Percentiles rank a stretch among this genome's conserved stretches.
These are phyloP conservation scores for Debaryomyces castellii DNA, from an alignment of 805 yeast species.

Conservation along the genomic window DNA sequence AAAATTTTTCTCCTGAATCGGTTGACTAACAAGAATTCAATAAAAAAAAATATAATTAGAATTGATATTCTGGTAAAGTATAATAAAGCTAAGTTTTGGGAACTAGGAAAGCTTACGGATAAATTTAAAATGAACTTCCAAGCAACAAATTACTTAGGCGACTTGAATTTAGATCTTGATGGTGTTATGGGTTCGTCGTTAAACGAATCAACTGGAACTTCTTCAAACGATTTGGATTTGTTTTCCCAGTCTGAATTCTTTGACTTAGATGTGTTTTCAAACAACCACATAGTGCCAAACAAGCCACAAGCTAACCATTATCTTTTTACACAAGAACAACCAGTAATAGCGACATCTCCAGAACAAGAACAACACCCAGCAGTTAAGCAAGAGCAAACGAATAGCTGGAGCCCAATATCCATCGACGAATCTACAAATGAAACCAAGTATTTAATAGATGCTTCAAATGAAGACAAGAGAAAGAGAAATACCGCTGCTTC, in stretches of 20 bases:
- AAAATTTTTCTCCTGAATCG: not conserved
- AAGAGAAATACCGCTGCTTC: constrained; percentile 91
- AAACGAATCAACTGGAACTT: constrained; percentile 1
- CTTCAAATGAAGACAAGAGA: constrained; percentile 67
- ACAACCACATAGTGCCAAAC: constrained; percentile 12
- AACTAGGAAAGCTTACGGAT: not conserved
- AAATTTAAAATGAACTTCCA: constrained; percentile 35
- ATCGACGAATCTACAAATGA: not conserved
- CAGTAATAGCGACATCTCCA: not conserved
- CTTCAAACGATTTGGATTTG: constrained; percentile 35
- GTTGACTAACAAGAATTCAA: not conserved
- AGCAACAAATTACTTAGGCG: constrained; percentile 40
- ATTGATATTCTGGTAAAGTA: not conserved
- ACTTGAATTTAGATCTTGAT: constrained; percentile 40
- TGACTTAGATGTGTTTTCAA: constrained; percentile 35
- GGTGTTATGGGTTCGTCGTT: constrained; percentile 7
- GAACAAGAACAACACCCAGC: constrained; percentile 1
- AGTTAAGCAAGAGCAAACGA: constrained; percentile 1
- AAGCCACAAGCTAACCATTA: constrained; percentile 6
- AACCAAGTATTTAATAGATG: constrained; percentile 2
- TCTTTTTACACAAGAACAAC: not conserved
- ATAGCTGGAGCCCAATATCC: not conserved
- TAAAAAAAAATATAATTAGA: not conserved
- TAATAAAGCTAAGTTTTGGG: not conserved
- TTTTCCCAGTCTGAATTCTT: constrained; percentile 40